A percentile compares a stretch with the other conserved stretches of the same genome.
Evolutionary conservation across 2,329 filamentous ascomycete genomes (phyloP).

Genomic region (Colletotrichum higginsianum): DNA sequence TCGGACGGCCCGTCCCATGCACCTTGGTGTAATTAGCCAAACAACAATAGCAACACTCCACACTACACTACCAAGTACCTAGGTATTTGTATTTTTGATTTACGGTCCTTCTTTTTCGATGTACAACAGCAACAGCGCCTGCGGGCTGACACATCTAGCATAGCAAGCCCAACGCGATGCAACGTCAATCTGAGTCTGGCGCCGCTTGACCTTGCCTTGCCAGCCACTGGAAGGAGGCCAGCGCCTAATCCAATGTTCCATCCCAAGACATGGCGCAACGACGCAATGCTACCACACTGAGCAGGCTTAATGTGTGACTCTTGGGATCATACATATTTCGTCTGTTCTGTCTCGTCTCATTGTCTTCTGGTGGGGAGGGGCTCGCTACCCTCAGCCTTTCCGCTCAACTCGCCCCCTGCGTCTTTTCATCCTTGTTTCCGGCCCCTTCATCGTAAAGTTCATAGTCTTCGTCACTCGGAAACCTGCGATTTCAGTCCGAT

Average conservation of each 20-base stretch:
- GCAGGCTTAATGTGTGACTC: neutral
- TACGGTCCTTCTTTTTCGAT: neutral
- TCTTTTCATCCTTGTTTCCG: neutral
- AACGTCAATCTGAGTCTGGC: slow-evolving; percentile 11
- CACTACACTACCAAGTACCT: too few species aligned
- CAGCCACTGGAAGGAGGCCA: neutral
- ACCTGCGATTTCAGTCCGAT: neutral
- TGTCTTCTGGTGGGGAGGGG: neutral
- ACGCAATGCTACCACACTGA: neutral
- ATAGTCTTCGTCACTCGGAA: too few species aligned
- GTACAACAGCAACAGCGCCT: neutral
- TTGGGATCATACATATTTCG: slow-evolving; percentile 1
- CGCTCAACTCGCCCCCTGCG: too few species aligned
- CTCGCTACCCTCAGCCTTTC: neutral
- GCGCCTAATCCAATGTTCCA: slow-evolving; percentile 1
- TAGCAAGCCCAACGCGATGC: neutral
- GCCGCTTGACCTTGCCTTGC: neutral
- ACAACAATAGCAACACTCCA: too few species aligned
- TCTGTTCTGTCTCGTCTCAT: slow-evolving; percentile 3
- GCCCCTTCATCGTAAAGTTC: neutral
- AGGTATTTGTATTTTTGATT: neutral
- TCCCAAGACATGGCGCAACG: slow-evolving; percentile 28
- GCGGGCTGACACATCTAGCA: slow-evolving; percentile 20
- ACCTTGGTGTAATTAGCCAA: neutral
- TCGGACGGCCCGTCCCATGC: slow-evolving; percentile 20